Evolutionary conservation across 2,329 filamentous ascomycete genomes (phyloP).

Genomic region (Microsporum ferrugineum): DNA sequence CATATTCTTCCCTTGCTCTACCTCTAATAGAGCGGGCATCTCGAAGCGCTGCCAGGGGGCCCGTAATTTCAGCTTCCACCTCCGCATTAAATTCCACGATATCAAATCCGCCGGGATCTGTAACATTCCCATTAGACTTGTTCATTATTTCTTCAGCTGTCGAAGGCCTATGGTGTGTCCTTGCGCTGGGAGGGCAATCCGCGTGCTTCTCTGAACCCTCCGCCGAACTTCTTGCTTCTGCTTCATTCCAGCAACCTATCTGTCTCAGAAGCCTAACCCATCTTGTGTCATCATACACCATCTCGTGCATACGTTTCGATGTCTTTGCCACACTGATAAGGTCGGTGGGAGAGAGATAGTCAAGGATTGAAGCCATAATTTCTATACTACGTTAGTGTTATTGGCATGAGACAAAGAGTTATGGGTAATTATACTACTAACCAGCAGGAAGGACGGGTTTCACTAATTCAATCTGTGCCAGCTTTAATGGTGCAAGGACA

Average conservation of each 20-base stretch:
- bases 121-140: neutral
- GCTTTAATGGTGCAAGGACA: slow-evolving; percentile 65
- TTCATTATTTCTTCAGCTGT: neutral
- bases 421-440: slow-evolving; percentile 24
- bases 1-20: slow-evolving; percentile 78
- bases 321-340: slow-evolving; percentile 74
- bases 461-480: slow-evolving; percentile 65
- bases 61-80: slow-evolving; percentile 31
- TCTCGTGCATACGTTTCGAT: slow-evolving; percentile 80
- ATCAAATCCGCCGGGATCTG: slow-evolving; percentile 62
- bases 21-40: slow-evolving; percentile 68
- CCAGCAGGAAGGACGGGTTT: slow-evolving; percentile 74
- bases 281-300: slow-evolving; percentile 96
- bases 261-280: slow-evolving; percentile 79
- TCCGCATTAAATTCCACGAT: slow-evolving; percentile 50
- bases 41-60: slow-evolving; percentile 55
- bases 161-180: neutral
- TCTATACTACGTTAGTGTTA: slow-evolving; percentile 42
- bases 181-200: slow-evolving; percentile 19
- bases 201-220: slow-evolving; percentile 48
- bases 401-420: neutral
- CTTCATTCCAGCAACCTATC: slow-evolving; percentile 88
- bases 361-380: slow-evolving; percentile 75
- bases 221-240: slow-evolving; percentile 66
- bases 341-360: slow-evolving; percentile 76